A percentile compares a stretch with the other conserved stretches of the same genome.
Conservation (phyloP, 805 yeast genomes). For the Myxozyma neotropica region DNA sequence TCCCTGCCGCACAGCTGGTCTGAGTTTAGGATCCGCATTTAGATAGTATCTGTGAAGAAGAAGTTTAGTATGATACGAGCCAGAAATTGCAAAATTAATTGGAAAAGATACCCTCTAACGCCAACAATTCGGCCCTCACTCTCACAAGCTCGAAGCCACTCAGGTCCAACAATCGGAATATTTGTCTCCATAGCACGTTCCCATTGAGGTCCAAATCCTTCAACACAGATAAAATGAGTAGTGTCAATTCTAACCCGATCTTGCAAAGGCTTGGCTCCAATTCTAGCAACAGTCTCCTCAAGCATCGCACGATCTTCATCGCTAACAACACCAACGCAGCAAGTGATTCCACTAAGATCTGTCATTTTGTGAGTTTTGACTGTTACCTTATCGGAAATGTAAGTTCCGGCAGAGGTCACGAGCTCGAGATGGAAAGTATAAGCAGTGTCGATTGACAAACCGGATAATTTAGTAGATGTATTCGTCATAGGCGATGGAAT, state of each 20-base stretch:
- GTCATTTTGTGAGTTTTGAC: constrained; percentile 94
- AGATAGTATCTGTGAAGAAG: constrained; percentile 44
- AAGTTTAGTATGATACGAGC: background rate
- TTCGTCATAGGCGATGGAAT: constrained; percentile 82
- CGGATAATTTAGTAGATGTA: constrained; percentile 84
- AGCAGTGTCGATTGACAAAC: constrained; percentile 81
- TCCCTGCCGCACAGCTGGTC: constrained; percentile 33
- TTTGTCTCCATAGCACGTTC: constrained; percentile 79
- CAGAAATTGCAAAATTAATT: background rate
- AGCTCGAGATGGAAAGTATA: constrained; percentile 79
- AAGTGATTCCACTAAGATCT: constrained; percentile 87
- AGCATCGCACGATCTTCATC: constrained; percentile 63
- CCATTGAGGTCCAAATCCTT: constrained; percentile 70
- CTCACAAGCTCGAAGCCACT: constrained; percentile 95
- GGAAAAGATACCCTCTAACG: constrained; percentile 66
- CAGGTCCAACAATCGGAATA: constrained; percentile 93
- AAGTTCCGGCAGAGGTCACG: constrained; percentile 89
- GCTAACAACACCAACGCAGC: constrained; percentile 72
- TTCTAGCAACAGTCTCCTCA: constrained; percentile 59
- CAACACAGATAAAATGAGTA: constrained; percentile 85
- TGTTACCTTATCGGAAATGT: constrained; percentile 63
- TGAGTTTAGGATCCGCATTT: constrained; percentile 42
- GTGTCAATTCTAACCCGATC: constrained; percentile 80
- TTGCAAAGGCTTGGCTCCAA: constrained; percentile 84
- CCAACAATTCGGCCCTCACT: constrained; percentile 86